Evolutionary conservation across 73 alveolate species (phyloP), one percentile per base, ranked within the genome.

Genomic region (Breviolum minutum): DNA sequence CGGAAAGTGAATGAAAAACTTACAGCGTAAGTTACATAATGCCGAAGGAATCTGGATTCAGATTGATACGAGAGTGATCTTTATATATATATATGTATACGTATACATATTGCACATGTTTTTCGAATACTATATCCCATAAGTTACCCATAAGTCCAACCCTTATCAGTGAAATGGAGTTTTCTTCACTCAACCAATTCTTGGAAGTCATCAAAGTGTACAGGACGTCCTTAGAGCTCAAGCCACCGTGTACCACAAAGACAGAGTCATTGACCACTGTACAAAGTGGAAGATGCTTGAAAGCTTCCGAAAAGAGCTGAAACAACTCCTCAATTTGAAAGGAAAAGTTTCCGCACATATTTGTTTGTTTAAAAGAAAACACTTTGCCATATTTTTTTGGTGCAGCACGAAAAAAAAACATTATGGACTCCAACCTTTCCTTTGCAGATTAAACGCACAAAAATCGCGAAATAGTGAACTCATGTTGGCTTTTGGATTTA

Each of bases 161-260:
- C n/a, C 77, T 0, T 40, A 40, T 40, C 77, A 68, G 77, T 68
- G 2, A 1, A 1, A 68, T 17, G n/a, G 77, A 22, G n/a, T 22
- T 68, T 68, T 68, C 77, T 22, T 17, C 77, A 22, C 77, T 2
- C 77, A 22, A 14, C n/a, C 77, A 22, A 68, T 13, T 13, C n/a
- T 1, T 22, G 0, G n/a, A 68, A 17, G 74, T 14, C 77, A 14
- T 14, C 77, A 22, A 22, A 13, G 74, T 17, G 74, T 17, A 13
- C 54, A 0, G 3, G 3, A 40, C 64, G 61, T 24, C 97, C 97
- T 92, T 92, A 60, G 97, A 92, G 82, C 97, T 92, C 29, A 92
- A 32, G 68, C 97, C 97, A 6, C 97, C 97, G n/a, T 92, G 97
- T 22, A 92, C 97, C 88, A 92, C 97, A 79, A 92, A 92, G 86